Evolutionary conservation across 257 asterid species (phyloP).

Genomic region (Coffea canephora): DNA sequence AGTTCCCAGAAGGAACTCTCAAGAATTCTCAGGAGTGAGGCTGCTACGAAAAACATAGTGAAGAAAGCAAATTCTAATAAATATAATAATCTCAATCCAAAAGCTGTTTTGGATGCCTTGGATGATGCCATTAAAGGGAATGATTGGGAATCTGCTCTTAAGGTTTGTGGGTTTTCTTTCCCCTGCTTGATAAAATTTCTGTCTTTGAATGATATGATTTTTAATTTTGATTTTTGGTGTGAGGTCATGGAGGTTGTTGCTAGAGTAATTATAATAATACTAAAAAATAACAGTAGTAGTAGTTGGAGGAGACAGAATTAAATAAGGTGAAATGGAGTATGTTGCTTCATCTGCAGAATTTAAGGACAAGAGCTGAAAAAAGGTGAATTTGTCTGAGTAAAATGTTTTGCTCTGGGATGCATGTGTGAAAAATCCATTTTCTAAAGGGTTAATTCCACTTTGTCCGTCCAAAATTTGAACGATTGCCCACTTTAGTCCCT

Average conservation of each 20-base stretch:
- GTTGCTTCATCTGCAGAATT: background rate
- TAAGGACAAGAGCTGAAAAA: background rate
- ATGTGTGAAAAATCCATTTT: background rate
- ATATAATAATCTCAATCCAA: constrained; percentile 75
- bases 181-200: background rate
- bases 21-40: constrained; percentile 63
- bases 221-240: background rate
- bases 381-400: background rate
- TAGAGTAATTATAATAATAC: background rate
- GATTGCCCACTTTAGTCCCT: no score
- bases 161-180: constrained; percentile 43
- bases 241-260: background rate
- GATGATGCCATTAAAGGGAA: constrained; percentile 58
- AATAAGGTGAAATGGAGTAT: background rate
- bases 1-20: constrained; percentile 62
- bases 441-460: no score
- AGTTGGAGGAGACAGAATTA: background rate
- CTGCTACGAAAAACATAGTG: constrained; percentile 64
- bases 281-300: background rate
- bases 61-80: constrained; percentile 70
- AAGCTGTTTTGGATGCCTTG: constrained; percentile 78
- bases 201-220: background rate
- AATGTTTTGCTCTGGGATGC: background rate
- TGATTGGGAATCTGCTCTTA: constrained; percentile 85
- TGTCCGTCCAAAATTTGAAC: no score